phyloP scores from a whole-genome alignment of 352 stramenopile genomes.

The Phytopythium aichiense region DNA sequence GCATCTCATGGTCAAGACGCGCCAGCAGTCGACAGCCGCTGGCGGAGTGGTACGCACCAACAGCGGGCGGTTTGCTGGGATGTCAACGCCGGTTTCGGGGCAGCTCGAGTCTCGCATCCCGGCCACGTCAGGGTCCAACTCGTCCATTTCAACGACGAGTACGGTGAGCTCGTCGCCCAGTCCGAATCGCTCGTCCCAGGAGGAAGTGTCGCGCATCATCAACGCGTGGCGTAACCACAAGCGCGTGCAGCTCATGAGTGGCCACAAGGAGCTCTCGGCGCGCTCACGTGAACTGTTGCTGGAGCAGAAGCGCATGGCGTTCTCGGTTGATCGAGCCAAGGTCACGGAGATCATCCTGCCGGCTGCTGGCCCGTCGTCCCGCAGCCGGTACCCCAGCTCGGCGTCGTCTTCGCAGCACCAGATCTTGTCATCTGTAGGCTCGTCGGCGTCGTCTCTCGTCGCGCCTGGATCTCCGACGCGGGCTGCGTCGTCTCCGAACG shows the following conservation, averaged over 20 bases:
- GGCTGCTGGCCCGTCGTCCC: constrained; percentile 34
- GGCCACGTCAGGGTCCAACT: constrained; percentile 12
- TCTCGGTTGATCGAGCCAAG: constrained; percentile 77
- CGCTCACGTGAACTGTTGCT: constrained; percentile 75
- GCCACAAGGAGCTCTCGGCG: constrained; percentile 81
- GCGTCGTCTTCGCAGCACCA: constrained; percentile 28
- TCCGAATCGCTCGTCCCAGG: constrained; percentile 50
- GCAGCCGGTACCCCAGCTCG: constrained; percentile 48
- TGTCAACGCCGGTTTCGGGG: constrained; percentile 26
- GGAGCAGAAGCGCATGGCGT: constrained; percentile 85
- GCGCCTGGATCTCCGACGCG: constrained; percentile 16
- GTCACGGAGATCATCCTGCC: constrained; percentile 85
- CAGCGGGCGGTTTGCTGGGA: constrained; percentile 36
- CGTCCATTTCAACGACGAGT: constrained; percentile 30
- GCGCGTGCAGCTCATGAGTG: constrained; percentile 83
- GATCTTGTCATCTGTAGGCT: constrained; percentile 21
- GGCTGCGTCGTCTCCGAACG: constrained; percentile 25
- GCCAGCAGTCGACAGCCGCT: constrained; percentile 34
- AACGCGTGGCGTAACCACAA: constrained; percentile 83
- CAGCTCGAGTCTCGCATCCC: constrained; percentile 48
- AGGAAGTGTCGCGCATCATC: constrained; percentile 80
- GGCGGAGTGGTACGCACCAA: constrained; percentile 43
- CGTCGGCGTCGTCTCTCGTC: constrained; percentile 33
- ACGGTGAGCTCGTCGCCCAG: constrained; percentile 38
- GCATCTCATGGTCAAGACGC: constrained; percentile 72